A percentile compares a stretch with the other conserved stretches of the same genome.
Evolutionary conservation across 2,329 filamentous ascomycete species (phyloP).

Genomic region (Xylaria arbuscula): DNA sequence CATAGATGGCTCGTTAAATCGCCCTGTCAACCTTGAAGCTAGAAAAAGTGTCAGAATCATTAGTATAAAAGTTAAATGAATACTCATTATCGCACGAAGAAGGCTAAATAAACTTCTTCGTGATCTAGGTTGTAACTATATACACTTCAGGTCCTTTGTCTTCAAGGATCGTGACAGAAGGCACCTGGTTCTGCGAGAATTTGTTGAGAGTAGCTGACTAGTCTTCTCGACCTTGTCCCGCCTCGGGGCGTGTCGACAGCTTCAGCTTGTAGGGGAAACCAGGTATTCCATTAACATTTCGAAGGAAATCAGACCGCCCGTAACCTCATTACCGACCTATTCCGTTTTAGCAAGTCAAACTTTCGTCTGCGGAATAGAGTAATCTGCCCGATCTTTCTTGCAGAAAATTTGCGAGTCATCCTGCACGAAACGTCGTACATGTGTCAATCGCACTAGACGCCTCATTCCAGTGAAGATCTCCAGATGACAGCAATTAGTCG

Average conservation of each 20-base stretch:
- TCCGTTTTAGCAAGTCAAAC: slow-evolving; percentile 5
- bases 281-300: slow-evolving; percentile 79
- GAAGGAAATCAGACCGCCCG: slow-evolving; percentile 75
- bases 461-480: slow-evolving; percentile 83
- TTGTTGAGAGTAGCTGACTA: slow-evolving; percentile 82
- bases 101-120: too few species aligned
- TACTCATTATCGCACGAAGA: too few species aligned
- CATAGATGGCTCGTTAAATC: slow-evolving; percentile 75
- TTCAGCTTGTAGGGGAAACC: slow-evolving; percentile 80
- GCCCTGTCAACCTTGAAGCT: too few species aligned
- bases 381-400: slow-evolving; percentile 58
- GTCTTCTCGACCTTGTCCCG: slow-evolving; percentile 87
- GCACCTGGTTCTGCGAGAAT: slow-evolving; percentile 70
- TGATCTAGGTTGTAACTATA: too few species aligned
- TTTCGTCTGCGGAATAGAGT: not conserved
- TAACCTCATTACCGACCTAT: slow-evolving; percentile 43
- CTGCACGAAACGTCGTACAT: slow-evolving; percentile 88
- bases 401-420: slow-evolving; percentile 95
- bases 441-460: slow-evolving; percentile 84
- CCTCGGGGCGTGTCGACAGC: slow-evolving; percentile 35
- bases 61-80: not conserved
- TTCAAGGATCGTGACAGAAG: too few species aligned
- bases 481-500: slow-evolving; percentile 43
- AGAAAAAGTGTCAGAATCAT: too few species aligned
- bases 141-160: too few species aligned